Evolutionary conservation across 2,329 filamentous ascomycete genomes (phyloP).

Genomic region (Penicillium sumatraense): DNA sequence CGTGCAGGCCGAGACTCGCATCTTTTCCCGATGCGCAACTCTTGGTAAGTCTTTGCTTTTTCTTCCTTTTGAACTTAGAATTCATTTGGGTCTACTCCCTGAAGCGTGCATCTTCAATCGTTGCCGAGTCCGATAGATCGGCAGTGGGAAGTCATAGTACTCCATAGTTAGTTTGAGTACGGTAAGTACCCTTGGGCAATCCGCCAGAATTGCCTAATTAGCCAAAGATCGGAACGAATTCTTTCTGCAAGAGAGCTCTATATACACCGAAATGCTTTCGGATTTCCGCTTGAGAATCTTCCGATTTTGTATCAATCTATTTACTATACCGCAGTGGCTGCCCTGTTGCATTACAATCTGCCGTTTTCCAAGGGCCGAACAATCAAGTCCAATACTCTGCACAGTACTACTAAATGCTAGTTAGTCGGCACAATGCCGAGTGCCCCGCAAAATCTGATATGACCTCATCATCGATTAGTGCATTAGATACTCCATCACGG

Average conservation of each 20-base stretch:
- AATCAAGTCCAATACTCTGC: too few species aligned
- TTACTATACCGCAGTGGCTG: not conserved
- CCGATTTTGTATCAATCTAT: not conserved
- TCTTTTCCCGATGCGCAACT: not conserved
- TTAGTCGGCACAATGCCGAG: constrained; percentile 5
- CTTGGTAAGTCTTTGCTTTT: not conserved
- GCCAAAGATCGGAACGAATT: not conserved
- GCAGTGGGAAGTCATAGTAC: constrained; percentile 1
- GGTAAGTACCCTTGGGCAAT: not conserved
- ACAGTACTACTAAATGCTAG: not conserved
- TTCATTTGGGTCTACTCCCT: not conserved
- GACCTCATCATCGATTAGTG: constrained; percentile 9
- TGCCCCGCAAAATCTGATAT: not conserved
- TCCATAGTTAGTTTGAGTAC: too few species aligned
- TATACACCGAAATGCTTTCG: not conserved
- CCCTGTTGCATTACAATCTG: not conserved
- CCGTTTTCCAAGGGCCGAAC: not conserved
- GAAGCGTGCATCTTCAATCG: not conserved
- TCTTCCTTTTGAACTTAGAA: not conserved
- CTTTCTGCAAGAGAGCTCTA: not conserved
- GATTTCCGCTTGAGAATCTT: too few species aligned
- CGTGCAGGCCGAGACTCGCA: constrained; percentile 11
- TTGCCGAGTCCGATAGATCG: not conserved
- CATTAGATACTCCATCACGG: not conserved
- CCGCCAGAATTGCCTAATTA: constrained; percentile 10